These are phyloP conservation scores for Nigrospora osmanthi DNA, from an alignment of 2,329 filamentous ascomycete genomes.

Conservation along the genomic window DNA sequence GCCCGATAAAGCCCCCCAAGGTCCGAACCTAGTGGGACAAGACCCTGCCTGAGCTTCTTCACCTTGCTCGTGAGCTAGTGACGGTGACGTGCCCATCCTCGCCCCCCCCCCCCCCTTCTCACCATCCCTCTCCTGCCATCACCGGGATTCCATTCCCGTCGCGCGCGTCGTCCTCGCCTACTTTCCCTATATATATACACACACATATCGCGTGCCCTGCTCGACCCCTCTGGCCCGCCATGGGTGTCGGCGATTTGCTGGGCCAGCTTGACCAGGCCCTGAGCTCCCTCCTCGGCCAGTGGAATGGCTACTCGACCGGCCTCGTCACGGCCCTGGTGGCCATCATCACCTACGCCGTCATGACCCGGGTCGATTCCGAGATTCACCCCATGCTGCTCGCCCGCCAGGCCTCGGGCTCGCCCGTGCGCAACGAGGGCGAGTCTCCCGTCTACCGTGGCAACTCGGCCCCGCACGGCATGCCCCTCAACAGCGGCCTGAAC, in stretches of 20 bases:
- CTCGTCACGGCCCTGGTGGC: slow-evolving; percentile 59
- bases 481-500: slow-evolving; percentile 67
- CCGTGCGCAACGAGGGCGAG: slow-evolving; percentile 75
- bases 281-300: slow-evolving; percentile 63
- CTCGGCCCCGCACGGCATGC: slow-evolving; percentile 77
- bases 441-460: slow-evolving; percentile 81
- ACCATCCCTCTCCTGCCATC: too few species aligned
- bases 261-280: slow-evolving; percentile 65
- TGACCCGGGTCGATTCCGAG: slow-evolving; percentile 73
- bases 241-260: slow-evolving; percentile 44
- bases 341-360: slow-evolving; percentile 63
- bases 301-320: slow-evolving; percentile 73
- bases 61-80: too few species aligned
- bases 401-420: slow-evolving; percentile 70
- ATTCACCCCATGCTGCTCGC: slow-evolving; percentile 86
- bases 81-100: too few species aligned
- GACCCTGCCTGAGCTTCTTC: too few species aligned
- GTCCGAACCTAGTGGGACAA: too few species aligned
- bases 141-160: too few species aligned
- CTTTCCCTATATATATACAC: too few species aligned
- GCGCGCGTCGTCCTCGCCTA: too few species aligned
- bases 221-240: slow-evolving; percentile 6
- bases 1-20: too few species aligned
- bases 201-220: too few species aligned
- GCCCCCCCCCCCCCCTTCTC: too few species aligned